phyloP scores from a whole-genome alignment of 2,329 filamentous ascomycete species.

The Trichoderma koningiopsis region DNA sequence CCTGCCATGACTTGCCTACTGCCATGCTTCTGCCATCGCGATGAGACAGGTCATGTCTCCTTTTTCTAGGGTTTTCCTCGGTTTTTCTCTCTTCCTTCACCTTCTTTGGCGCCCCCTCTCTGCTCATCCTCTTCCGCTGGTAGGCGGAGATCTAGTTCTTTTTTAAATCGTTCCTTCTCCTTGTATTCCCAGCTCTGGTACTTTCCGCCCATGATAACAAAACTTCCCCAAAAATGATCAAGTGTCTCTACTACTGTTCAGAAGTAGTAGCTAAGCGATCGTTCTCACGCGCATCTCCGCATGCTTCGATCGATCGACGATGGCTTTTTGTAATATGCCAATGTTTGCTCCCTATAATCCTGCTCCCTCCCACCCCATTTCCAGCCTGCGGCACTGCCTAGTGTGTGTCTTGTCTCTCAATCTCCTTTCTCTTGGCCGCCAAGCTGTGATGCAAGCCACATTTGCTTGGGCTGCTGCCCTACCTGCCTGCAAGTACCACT shows the following conservation, averaged over 20 bases:
- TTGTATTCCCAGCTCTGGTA: background rate
- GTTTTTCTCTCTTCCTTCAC: background rate
- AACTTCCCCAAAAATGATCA: background rate
- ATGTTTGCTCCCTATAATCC: background rate
- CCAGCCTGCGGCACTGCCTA: background rate
- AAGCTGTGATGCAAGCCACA: constrained; percentile 4
- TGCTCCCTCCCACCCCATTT: background rate
- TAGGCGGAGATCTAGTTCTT: background rate
- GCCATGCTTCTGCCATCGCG: constrained; percentile 19
- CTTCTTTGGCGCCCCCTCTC: background rate
- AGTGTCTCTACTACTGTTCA: background rate
- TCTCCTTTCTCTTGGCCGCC: background rate
- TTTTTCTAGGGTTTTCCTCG: background rate
- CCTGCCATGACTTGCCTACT: constrained; percentile 24
- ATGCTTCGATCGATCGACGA: background rate
- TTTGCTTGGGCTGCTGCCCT: background rate
- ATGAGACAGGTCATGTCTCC: constrained; percentile 16
- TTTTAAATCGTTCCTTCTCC: background rate
- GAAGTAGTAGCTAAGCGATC: background rate
- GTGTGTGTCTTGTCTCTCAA: background rate
- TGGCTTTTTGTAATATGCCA: background rate
- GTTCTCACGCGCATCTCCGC: background rate
- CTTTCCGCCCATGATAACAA: background rate
- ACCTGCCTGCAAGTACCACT: background rate
- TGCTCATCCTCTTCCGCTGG: background rate